phyloP scores from a whole-genome alignment of 768 basidiomycete genomes.

The Rhizopogon sp. region DNA sequence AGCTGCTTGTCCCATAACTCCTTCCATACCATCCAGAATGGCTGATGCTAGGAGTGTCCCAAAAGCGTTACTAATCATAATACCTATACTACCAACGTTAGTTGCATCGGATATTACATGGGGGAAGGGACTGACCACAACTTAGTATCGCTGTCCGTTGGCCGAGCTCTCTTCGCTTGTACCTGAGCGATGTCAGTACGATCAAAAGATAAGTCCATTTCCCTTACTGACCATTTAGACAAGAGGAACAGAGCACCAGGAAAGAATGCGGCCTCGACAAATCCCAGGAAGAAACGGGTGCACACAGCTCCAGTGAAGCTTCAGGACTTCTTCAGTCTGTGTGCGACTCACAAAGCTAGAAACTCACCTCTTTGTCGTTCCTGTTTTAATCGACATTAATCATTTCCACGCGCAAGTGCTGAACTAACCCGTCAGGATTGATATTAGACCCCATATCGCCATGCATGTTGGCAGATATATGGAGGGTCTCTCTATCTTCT shows the following conservation, averaged over 20 bases:
- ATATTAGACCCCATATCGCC: constrained; percentile 66
- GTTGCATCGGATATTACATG: neutral
- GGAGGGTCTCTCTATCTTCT: constrained; percentile 64
- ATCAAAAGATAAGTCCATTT: constrained; percentile 25
- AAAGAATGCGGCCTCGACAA: constrained; percentile 68
- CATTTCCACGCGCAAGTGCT: neutral
- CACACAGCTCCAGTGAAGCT: constrained; percentile 63
- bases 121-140: constrained; percentile 33
- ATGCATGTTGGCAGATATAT: constrained; percentile 63
- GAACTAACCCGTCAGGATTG: constrained; percentile 44
- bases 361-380: constrained; percentile 35
- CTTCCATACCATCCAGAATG: constrained; percentile 70
- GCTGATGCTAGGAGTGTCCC: constrained; percentile 75
- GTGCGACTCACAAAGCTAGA: neutral
- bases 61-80: constrained; percentile 77
- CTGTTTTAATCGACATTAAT: constrained; percentile 15
- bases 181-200: constrained; percentile 59
- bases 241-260: constrained; percentile 50
- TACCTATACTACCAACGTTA: constrained; percentile 25
- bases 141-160: constrained; percentile 61
- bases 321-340: constrained; percentile 4
- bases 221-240: constrained; percentile 29
- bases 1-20: constrained; percentile 57
- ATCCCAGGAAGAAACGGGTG: constrained; percentile 74
- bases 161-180: constrained; percentile 67